A percentile compares a stretch with the other conserved stretches of the same genome.
Conservation (phyloP, 2,329 filamentous ascomycete genomes). For the Calonectria honghensis region DNA sequence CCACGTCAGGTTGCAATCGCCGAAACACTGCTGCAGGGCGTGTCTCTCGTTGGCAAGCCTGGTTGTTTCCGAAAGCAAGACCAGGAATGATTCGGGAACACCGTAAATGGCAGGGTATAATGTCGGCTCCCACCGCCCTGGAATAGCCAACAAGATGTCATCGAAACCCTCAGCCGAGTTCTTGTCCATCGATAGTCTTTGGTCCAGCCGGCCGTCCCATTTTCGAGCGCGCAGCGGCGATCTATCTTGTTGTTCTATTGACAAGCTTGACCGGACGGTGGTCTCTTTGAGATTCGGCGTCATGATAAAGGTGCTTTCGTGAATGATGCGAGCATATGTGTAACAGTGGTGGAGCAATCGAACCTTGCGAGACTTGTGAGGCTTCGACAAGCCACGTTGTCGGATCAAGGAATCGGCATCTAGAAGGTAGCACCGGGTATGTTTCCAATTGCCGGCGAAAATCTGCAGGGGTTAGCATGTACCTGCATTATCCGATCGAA, state of each 20-base stretch:
- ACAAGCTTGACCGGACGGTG: neutral
- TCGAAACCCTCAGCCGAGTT: neutral
- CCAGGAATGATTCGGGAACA: conserved; percentile 20
- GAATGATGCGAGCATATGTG: conserved; percentile 11
- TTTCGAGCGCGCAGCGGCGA: conserved; percentile 1
- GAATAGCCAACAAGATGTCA: conserved; percentile 4
- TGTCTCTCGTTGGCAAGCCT: conserved; percentile 22
- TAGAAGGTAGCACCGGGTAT: conserved; percentile 19
- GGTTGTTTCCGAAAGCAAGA: conserved; percentile 11
- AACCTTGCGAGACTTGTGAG: conserved; percentile 26
- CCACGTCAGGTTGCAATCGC: conserved; percentile 14
- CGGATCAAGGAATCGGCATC: conserved; percentile 17
- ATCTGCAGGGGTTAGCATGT: neutral
- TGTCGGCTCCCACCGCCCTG: conserved; percentile 8
- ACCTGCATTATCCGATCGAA: neutral
- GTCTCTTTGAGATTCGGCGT: neutral
- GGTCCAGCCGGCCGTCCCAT: conserved; percentile 19
- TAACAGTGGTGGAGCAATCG: conserved; percentile 23
- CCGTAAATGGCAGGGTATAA: conserved; percentile 11
- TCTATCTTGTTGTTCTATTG: conserved; percentile 4
- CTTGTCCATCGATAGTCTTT: conserved; percentile 6
- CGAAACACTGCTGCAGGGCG: neutral
- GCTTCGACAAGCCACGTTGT: conserved; percentile 5
- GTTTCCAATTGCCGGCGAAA: conserved; percentile 19
- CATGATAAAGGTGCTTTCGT: conserved; percentile 23